Base-by-base conservation (phyloP, 2,329 filamentous ascomycete species). In the Helminthosporium solani region DNA sequence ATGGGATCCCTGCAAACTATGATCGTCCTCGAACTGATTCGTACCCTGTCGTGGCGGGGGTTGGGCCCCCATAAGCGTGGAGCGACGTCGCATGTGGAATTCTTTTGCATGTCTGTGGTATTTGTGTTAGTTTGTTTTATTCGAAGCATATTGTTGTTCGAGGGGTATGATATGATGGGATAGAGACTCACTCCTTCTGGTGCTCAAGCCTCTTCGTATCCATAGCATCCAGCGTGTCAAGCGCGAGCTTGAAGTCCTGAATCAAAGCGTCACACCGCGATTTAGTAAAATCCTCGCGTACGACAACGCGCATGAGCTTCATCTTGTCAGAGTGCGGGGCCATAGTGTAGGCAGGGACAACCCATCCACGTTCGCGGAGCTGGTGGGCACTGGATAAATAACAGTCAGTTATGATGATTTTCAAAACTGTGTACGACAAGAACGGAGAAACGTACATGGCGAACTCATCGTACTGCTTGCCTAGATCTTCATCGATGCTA, bases 321-420 rank as follows among this genome's bases (percentile, higher is more conserved):
- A 96, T 78, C 54, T 84, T 77, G 45, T 88, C 78, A 15, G 88
- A 90, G 67, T 95, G 80, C 15, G 91, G 91, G 0, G 92, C 92
- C 92, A 96, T 96, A 31, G 91, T 97, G 74, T 97, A 97, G 0
- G 92, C 92, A 0, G 92, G 92, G 0, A 96, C 88, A 23, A 96
- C 87, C 92, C 92, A 97, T 34, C 89, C 88, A 27, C 90, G 83
- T 54, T 88, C 84, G 41, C 92, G 86, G 20, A 96, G 81, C 70
- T 90, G 87, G 66, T 95, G 90, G 1, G 92, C 91, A 33, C 65
- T 68, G 3, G 1, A 25, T 7, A 23, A 31, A 3, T 12, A 19
- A 51, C 33, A 56, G 46, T 33, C n/a, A 37, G 12, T 18, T 3
- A 31, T 28, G 12, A 25, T 25, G 23, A 9, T 25, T 25, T 9